These are phyloP conservation scores for Saussurea involucrata DNA, from an alignment of 129 eudicot genomes.

Conservation along the genomic window DNA sequence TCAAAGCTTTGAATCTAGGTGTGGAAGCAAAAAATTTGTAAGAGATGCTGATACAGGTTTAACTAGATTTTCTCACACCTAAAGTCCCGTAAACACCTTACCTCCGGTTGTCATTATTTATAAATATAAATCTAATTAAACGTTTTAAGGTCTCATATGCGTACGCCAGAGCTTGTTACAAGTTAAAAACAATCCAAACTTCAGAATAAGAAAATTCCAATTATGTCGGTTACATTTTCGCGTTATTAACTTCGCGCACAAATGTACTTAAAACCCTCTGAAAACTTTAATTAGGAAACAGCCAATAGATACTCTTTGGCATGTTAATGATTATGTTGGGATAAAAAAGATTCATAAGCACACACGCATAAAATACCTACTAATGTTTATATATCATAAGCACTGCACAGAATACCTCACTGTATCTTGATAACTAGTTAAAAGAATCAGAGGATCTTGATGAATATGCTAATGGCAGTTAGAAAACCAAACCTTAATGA, in stretches of 20 bases:
- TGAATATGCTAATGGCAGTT: conserved; percentile 10
- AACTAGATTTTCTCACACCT: background rate
- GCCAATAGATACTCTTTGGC: background rate
- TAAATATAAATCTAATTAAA: background rate
- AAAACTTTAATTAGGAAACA: background rate
- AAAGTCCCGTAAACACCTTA: background rate
- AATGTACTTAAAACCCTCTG: background rate
- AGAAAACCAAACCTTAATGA: conserved; percentile 5
- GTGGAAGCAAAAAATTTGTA: background rate
- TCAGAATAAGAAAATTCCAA: background rate
- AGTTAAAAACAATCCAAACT: background rate
- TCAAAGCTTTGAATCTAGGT: background rate
- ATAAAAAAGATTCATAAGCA: background rate
- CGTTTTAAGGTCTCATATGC: background rate
- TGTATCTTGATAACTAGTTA: conserved; percentile 11
- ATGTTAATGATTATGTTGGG: too few species aligned
- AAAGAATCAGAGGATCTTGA: conserved; percentile 8
- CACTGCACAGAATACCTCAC: background rate
- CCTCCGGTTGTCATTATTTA: background rate
- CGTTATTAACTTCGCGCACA: background rate
- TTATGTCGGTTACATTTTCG: background rate
- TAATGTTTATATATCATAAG: background rate
- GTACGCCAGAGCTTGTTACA: background rate
- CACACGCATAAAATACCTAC: background rate
- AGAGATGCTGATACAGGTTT: background rate